Percentiles rank a stretch among this genome's conserved stretches.
phyloP scores from a whole-genome alignment of 495 filamentous ascomycete species.

The Annulohypoxylon bovei region DNA sequence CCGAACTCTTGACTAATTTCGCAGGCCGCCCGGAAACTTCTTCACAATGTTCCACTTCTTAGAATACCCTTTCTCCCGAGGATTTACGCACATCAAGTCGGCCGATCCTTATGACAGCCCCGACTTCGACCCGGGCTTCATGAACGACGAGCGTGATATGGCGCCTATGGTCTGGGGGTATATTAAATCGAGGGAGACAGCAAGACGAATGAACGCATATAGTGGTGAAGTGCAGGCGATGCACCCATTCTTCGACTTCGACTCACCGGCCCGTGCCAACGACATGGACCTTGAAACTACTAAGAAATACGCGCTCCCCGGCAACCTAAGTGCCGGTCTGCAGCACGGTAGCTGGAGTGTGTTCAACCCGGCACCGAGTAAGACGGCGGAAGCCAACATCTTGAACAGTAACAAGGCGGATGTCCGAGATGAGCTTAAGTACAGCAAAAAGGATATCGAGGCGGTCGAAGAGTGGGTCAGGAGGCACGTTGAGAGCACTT shows the following conservation, averaged over 20 bases:
- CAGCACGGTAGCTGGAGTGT: conserved; percentile 62
- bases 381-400: conserved; percentile 57
- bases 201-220: conserved; percentile 79
- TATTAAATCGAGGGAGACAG: conserved; percentile 86
- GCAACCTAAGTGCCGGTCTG: conserved; percentile 78
- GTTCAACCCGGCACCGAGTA: conserved; percentile 53
- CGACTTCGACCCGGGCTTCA: conserved; percentile 86
- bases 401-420: conserved; percentile 63
- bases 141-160: conserved; percentile 88
- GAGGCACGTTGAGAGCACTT: conserved; percentile 80
- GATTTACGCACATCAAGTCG: conserved; percentile 75
- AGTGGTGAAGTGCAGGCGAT: conserved; percentile 78
- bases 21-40: conserved; percentile 76
- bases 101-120: conserved; percentile 76
- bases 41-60: conserved; percentile 91
- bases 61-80: conserved; percentile 84
- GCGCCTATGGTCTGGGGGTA: conserved; percentile 87
- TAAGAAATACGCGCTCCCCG: conserved; percentile 76
- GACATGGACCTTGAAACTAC: conserved; percentile 81
- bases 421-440: conserved; percentile 70
- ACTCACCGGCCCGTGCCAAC: conserved; percentile 71
- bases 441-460: conserved; percentile 71
- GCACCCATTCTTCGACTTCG: conserved; percentile 73
- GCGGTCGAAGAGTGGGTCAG: conserved; percentile 82
- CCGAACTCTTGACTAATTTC: background rate